Evolutionary conservation across 306 rosid species (phyloP).

Genomic region (Fragaria nilgerrensis): DNA sequence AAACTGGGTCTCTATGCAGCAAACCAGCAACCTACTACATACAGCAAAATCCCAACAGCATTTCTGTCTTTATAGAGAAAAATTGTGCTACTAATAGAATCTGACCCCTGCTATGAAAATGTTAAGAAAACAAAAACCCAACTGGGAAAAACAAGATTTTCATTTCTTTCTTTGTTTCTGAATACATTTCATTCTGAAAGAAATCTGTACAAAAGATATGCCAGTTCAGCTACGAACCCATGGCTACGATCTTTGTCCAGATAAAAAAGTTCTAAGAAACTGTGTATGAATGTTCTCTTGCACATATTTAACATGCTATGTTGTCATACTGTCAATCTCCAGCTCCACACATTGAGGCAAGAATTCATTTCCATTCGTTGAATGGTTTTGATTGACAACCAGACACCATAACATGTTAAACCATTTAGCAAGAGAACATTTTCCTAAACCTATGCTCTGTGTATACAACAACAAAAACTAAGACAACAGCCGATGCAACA

Average conservation of each 20-base stretch:
- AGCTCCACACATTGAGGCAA: neutral
- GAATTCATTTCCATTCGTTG: neutral
- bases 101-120: neutral
- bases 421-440: neutral
- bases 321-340: neutral
- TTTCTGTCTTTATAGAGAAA: neutral
- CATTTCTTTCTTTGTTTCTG: neutral
- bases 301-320: neutral
- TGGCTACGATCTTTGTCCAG: neutral
- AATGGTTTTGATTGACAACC: neutral
- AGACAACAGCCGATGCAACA: neutral
- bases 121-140: neutral
- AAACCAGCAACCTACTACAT: neutral
- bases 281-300: neutral
- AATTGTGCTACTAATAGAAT: neutral
- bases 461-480: constrained; percentile 16
- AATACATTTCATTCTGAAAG: neutral
- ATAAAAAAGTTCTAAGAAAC: neutral
- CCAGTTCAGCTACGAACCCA: constrained; percentile 7
- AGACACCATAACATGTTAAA: constrained; percentile 2
- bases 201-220: neutral
- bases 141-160: neutral
- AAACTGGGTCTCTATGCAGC: neutral
- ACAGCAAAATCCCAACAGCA: neutral
- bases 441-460: constrained; percentile 8